Evolutionary conservation across 1,284 basidiomycete genomes (phyloP), one percentile per base, ranked within the genome.

Genomic region (Trichosporon sp.): DNA sequence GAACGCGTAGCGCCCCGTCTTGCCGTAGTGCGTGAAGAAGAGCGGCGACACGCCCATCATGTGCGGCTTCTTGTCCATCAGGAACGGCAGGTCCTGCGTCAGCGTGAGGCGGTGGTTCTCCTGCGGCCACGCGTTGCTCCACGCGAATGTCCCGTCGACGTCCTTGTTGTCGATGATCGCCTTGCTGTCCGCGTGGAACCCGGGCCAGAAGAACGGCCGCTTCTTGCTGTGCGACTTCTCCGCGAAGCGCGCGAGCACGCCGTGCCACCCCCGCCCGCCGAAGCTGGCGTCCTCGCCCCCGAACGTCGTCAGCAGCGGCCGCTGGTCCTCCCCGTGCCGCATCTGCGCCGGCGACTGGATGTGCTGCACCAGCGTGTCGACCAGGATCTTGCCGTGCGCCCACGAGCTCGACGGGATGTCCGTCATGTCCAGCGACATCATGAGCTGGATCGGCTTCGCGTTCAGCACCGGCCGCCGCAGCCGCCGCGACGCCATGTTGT

Each of bases 41-140:
- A 87, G 86, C 3, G 88, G 88, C 0, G 87, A 88, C 12, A 88
- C 84, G 3, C 86, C 85, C 0, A 87, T 87, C 88, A 89, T 89
- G 76, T 87, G 88, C 18, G 86, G 85, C 64, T 86, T 85, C 1
- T 80, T 77, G 47, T 72, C 70, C 2, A 72, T 21, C 27, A 81
- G 62, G 68, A 81, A 83, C 8, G 74, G 70, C 60, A 69, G 47
- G 67, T 84, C 83, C 23, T 81, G 76, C 13, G 68, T 67, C 12
- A 76, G 68, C 42, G 67, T 66, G 18, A 73, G 76, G 9, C 75
- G 68, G 6, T 73, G 65, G 65, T 81, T 75, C 0, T 64, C 67
- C 67, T 73, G 44, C 1, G 81, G 80, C 81, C 83, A 84, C 23
- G 78, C 83, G 32, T 71, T 74, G 69, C 83, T 83, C 83, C 83